Conservation (phyloP, 2,329 filamentous ascomycete genomes). For the Aspergillus fructus region DNA sequence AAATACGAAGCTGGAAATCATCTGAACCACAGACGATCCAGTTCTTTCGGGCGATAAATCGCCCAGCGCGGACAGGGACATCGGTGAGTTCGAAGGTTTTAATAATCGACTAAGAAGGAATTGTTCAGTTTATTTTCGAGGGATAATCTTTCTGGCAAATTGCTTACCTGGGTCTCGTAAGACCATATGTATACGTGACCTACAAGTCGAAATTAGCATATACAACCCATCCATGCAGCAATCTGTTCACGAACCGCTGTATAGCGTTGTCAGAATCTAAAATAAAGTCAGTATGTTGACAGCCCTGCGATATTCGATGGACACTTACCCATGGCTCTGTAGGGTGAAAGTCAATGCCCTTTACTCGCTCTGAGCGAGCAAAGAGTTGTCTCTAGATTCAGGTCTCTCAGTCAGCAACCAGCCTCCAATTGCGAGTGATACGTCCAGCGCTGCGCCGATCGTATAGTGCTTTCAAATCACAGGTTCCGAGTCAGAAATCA, state of each 20-base stretch:
- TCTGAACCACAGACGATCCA: slow-evolving; percentile 97
- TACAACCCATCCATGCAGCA: slow-evolving; percentile 6
- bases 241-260: slow-evolving; percentile 68
- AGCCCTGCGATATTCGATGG: slow-evolving; percentile 1
- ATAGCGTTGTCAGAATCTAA: slow-evolving; percentile 82
- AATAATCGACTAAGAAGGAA: slow-evolving; percentile 68
- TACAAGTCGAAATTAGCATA: slow-evolving; percentile 47
- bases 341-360: slow-evolving; percentile 95
- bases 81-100: slow-evolving; percentile 99
- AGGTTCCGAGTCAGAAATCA: slow-evolving; percentile 18
- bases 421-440: slow-evolving; percentile 6
- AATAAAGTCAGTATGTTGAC: slow-evolving; percentile 23
- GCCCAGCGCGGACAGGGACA: slow-evolving; percentile 93
- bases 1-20: slow-evolving; percentile 85
- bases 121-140: slow-evolving; percentile 20
- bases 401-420: slow-evolving; percentile 40
- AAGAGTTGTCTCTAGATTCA: slow-evolving; percentile 69
- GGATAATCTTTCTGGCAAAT: background rate
- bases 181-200: slow-evolving; percentile 99
- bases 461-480: background rate
- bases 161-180: slow-evolving; percentile 76
- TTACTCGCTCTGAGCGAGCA: slow-evolving; percentile 91
- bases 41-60: slow-evolving; percentile 97
- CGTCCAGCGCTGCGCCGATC: background rate
- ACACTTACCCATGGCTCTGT: slow-evolving; percentile 84